phyloP scores from a whole-genome alignment of 192 early-diverging fungal species.

The Mortierella antarctica region DNA sequence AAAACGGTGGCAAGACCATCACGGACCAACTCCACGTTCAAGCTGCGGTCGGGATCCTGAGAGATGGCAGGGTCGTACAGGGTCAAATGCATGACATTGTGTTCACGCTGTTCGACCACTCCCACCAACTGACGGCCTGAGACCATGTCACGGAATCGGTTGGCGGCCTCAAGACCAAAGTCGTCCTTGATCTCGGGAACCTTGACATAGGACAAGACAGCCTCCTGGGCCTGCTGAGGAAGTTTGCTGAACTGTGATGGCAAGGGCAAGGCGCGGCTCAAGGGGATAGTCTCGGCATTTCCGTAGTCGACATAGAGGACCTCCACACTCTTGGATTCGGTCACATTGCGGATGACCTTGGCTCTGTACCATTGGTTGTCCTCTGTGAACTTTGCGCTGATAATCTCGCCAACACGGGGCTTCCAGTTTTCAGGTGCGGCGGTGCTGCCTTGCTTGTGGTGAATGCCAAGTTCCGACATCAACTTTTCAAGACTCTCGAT shows the following conservation, averaged over 20 bases:
- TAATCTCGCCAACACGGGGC: constrained; percentile 77
- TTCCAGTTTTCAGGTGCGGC: constrained; percentile 54
- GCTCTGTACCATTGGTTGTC: constrained; percentile 92
- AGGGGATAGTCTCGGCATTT: constrained; percentile 84
- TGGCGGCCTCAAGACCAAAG: constrained; percentile 80
- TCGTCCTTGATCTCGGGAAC: constrained; percentile 72
- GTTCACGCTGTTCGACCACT: constrained; percentile 74
- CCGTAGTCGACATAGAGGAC: constrained; percentile 96
- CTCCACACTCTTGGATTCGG: constrained; percentile 69
- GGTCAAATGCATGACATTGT: constrained; percentile 68
- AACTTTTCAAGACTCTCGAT: constrained; percentile 79
- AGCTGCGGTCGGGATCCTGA: constrained; percentile 69
- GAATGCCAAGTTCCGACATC: constrained; percentile 82
- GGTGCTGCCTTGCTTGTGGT: constrained; percentile 59
- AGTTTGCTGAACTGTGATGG: constrained; percentile 75
- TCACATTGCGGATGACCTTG: constrained; percentile 72
- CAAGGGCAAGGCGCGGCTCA: constrained; percentile 79
- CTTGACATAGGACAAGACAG: constrained; percentile 84
- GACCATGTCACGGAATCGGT: constrained; percentile 74
- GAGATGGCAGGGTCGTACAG: constrained; percentile 73
- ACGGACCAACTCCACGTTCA: constrained; percentile 73
- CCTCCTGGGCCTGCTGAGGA: constrained; percentile 83
- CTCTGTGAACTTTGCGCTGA: constrained; percentile 87
- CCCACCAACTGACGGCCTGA: constrained; percentile 74
- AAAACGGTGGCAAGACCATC: constrained; percentile 72